Percentiles rank a stretch among this genome's conserved stretches.
These are phyloP conservation scores for Xerophyta viscosa DNA, from an alignment of 106 monocot genomes.

Conservation along the genomic window DNA sequence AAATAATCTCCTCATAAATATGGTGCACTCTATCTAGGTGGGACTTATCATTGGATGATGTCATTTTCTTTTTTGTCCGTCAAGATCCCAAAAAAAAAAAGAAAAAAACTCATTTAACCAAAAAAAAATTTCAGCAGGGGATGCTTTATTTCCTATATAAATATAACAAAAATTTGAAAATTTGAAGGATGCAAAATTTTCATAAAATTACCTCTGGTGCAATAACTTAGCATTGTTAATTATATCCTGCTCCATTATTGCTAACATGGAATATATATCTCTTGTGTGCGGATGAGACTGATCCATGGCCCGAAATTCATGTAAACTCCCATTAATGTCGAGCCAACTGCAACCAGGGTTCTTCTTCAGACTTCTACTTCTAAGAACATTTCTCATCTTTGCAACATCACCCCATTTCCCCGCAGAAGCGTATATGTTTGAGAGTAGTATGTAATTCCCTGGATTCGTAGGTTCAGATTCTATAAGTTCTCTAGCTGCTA, in stretches of 20 bases:
- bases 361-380: slow-evolving; percentile 16
- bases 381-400: slow-evolving; percentile 26
- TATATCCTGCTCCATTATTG: slow-evolving; percentile 12
- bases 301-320: slow-evolving; percentile 25
- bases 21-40: too few relatives aligned
- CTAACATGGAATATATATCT: slow-evolving; percentile 18
- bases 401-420: slow-evolving; percentile 26
- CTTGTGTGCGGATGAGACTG: slow-evolving; percentile 10
- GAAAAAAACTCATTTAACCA: too few relatives aligned
- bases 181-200: too few relatives aligned
- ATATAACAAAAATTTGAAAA: too few relatives aligned
- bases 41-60: too few relatives aligned
- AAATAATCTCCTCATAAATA: too few relatives aligned
- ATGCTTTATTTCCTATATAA: too few relatives aligned
- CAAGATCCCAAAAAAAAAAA: too few relatives aligned
- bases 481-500: slow-evolving; percentile 16
- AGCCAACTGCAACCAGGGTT: slow-evolving; percentile 21
- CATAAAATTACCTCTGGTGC: not conserved
- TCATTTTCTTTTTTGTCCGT: too few relatives aligned
- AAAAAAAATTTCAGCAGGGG: too few relatives aligned
- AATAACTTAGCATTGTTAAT: not conserved
- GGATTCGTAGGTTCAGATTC: slow-evolving; percentile 18
- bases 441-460: slow-evolving; percentile 17
- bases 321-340: slow-evolving; percentile 18
- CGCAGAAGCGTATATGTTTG: slow-evolving; percentile 23